A percentile compares a stretch with the other conserved stretches of the same genome.
These are phyloP conservation scores for Excoecaria cochinchinensis DNA, from an alignment of 345 rosid species.

Conservation along the genomic window DNA sequence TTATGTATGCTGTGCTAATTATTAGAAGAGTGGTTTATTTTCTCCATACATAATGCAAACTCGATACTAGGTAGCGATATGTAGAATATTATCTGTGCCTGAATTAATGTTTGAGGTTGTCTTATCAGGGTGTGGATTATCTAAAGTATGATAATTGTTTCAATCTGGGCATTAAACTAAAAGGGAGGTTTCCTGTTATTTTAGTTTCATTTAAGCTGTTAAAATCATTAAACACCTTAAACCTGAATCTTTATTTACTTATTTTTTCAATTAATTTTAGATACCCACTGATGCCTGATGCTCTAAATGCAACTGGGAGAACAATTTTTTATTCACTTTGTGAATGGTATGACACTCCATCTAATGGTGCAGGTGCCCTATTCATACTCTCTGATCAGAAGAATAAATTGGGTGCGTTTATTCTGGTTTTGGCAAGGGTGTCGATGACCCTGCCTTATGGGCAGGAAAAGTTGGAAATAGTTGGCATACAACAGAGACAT, in stretches of 20 bases:
- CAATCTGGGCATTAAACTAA: too few relatives aligned
- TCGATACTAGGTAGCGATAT: too few relatives aligned
- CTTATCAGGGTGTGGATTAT: too few relatives aligned
- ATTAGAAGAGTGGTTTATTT: too few relatives aligned
- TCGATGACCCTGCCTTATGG: slow-evolving; percentile 92
- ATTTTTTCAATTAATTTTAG: slow-evolving; percentile 36
- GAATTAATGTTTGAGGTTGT: too few relatives aligned
- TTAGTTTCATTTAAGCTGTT: too few relatives aligned
- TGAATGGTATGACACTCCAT: slow-evolving; percentile 64
- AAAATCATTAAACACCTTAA: neutral
- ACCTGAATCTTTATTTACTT: slow-evolving; percentile 19
- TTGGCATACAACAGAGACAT: too few relatives aligned
- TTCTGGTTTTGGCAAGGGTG: slow-evolving; percentile 65
- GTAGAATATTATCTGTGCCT: too few relatives aligned
- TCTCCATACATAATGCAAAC: too few relatives aligned
- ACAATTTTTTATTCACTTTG: slow-evolving; percentile 82
- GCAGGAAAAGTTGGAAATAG: slow-evolving; percentile 83
- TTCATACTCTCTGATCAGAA: neutral
- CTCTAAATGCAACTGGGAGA: slow-evolving; percentile 71
- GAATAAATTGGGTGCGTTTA: slow-evolving; percentile 17
- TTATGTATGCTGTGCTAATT: too few relatives aligned
- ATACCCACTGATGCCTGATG: slow-evolving; percentile 94
- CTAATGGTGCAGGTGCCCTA: neutral
- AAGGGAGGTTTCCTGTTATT: too few relatives aligned
- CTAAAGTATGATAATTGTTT: too few relatives aligned